Evolutionary conservation across 2,329 filamentous ascomycete genomes (phyloP), one percentile per base, ranked within the genome.

Genomic region (Sporothrix pseudoabietina): DNA sequence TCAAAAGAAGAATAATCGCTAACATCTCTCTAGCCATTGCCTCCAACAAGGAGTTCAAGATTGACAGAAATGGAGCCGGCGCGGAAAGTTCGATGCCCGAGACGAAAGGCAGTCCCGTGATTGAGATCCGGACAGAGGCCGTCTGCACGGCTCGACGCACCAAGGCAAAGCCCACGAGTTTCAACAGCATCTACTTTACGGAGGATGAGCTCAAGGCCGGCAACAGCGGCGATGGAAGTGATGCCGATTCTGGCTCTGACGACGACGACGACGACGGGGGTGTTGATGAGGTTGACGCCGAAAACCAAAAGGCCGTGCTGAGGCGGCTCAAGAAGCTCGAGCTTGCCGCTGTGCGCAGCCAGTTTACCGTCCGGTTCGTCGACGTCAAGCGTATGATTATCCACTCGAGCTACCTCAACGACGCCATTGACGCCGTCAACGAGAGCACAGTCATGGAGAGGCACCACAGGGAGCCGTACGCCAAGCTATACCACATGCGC

Each of bases 401-500:
- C 61, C 80, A 84, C 75, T 86, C 85, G 1, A 74, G 78, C 41
- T 78, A 85, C 72, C 81, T 88, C 41, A 81, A 84, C 75, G 82
- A 85, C 65, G 85, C 85, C 0, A 80, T 88, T 4, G 80, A 79
- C 39, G 84, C 85, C 14, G 82, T 87, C 5, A 79, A 79, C 57
- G 80, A 85, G 68, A 77, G 80, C 0, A 81, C 63, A 26, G 12
- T 77, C 55, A 80, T 82, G 7, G 77, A 72, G n/a, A 78, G 84
- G 71, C 78, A 76, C 35, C 80, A 87, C 75, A 79, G 80, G 22
- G 82, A 82, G 4, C 87, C 86, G 1, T 87, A 86, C 76, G 78
- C 79, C 6, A 79, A 85, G n/a, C 80, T 88, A 16, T 80, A 84
- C 61, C 85, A 87, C 74, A 83, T 86, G 75, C 80, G 80, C 14